Evolutionary conservation across 306 rosid species (phyloP).

Genomic region (Cucurbita pepo): DNA sequence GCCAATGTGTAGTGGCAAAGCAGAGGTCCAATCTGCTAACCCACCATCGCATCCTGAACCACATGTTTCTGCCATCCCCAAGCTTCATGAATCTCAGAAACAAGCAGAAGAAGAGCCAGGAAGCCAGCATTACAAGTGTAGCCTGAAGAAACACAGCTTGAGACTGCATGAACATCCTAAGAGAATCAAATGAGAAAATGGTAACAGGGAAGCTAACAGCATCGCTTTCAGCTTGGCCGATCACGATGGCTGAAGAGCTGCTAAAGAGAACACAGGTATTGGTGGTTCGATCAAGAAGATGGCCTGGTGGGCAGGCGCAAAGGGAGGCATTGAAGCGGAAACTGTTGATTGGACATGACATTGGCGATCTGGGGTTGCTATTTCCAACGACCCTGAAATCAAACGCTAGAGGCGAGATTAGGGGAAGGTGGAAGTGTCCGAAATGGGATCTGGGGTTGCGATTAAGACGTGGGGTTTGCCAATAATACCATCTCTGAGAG

Average conservation of each 20-base stretch:
- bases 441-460: not conserved
- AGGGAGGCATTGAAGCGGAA: slow-evolving; percentile 43
- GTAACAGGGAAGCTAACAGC: slow-evolving; percentile 42
- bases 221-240: slow-evolving; percentile 36
- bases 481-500: too few relatives aligned
- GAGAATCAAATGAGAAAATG: slow-evolving; percentile 48
- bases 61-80: slow-evolving; percentile 51
- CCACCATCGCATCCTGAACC: slow-evolving; percentile 82
- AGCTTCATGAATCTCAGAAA: slow-evolving; percentile 49
- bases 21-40: slow-evolving; percentile 75
- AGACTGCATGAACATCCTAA: slow-evolving; percentile 80
- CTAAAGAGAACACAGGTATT: slow-evolving; percentile 36
- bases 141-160: slow-evolving; percentile 94
- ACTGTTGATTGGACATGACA: slow-evolving; percentile 60
- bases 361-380: not conserved
- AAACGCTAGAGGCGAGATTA: not conserved
- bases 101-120: slow-evolving; percentile 62
- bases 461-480: too few relatives aligned
- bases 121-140: slow-evolving; percentile 51
- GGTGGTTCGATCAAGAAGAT: slow-evolving; percentile 18
- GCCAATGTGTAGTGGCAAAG: slow-evolving; percentile 88
- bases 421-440: not conserved
- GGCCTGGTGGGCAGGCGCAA: slow-evolving; percentile 72
- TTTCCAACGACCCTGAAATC: not conserved
- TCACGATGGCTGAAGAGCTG: slow-evolving; percentile 22